phyloP scores from a whole-genome alignment of 371 early-diverging fungal genomes.

The Actinomucor elegans region DNA sequence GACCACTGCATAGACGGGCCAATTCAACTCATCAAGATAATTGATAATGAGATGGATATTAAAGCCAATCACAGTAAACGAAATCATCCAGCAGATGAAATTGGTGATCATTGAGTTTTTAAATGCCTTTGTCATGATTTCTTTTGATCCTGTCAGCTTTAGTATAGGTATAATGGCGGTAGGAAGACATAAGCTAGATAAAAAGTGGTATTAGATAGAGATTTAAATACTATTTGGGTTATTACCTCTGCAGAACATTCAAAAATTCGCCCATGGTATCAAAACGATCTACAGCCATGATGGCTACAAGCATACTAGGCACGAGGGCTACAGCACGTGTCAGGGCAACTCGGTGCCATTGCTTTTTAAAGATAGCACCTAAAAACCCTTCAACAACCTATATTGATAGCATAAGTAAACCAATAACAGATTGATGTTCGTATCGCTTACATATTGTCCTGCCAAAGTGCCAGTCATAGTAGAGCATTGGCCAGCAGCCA shows the following conservation, averaged over 20 bases:
- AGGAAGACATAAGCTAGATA: conserved; percentile 68
- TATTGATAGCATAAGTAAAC: background rate
- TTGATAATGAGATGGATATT: conserved; percentile 53
- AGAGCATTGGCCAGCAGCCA: conserved; percentile 74
- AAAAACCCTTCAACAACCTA: conserved; percentile 67
- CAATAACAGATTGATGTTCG: background rate
- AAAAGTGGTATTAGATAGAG: too few species aligned
- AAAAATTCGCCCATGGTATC: conserved; percentile 70
- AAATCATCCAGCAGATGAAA: conserved; percentile 37
- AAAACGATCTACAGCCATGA: conserved; percentile 61
- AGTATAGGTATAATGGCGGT: conserved; percentile 73
- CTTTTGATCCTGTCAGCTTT: conserved; percentile 51
- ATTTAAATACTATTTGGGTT: too few species aligned
- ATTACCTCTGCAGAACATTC: conserved; percentile 68
- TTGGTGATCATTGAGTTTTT: conserved; percentile 31
- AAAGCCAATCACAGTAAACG: conserved; percentile 52
- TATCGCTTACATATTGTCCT: conserved; percentile 63
- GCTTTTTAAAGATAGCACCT: conserved; percentile 58
- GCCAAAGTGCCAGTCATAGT: conserved; percentile 79
- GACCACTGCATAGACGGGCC: conserved; percentile 15
- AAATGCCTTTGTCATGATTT: conserved; percentile 53
- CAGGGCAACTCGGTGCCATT: conserved; percentile 70
- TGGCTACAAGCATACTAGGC: conserved; percentile 67
- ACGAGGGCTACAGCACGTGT: conserved; percentile 69
- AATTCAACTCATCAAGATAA: conserved; percentile 27